Percentiles rank a stretch among this genome's conserved stretches.
Evolutionary conservation across 2,329 filamentous ascomycete species (phyloP).

Genomic region (Alternaria sp.): DNA sequence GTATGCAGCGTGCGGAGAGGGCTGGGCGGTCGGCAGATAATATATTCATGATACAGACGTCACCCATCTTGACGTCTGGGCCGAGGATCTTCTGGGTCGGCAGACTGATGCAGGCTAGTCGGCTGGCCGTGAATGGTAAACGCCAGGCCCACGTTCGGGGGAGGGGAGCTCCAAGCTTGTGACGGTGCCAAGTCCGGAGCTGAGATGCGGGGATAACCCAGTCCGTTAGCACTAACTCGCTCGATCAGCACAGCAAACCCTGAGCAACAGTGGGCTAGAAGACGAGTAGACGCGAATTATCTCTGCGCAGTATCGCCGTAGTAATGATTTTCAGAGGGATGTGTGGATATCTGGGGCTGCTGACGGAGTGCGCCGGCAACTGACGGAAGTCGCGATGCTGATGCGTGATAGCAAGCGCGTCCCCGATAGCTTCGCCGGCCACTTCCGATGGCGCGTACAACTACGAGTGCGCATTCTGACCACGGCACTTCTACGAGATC

Average conservation of each 20-base stretch:
- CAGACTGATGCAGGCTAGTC: slow-evolving; percentile 34
- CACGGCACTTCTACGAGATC: background rate
- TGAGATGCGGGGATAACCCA: slow-evolving; percentile 31
- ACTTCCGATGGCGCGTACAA: slow-evolving; percentile 12
- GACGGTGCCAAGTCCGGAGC: slow-evolving; percentile 41
- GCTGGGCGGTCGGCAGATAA: slow-evolving; percentile 31
- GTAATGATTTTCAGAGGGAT: slow-evolving; percentile 10
- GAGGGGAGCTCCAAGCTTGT: slow-evolving; percentile 43
- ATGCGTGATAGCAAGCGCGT: slow-evolving; percentile 12
- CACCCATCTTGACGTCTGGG: slow-evolving; percentile 38
- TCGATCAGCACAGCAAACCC: slow-evolving; percentile 26
- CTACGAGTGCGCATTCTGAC: background rate
- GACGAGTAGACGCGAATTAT: background rate
- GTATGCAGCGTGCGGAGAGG: slow-evolving; percentile 33
- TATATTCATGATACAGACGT: slow-evolving; percentile 41
- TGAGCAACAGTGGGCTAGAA: slow-evolving; percentile 4
- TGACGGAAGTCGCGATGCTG: slow-evolving; percentile 32
- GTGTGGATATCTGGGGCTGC: slow-evolving; percentile 28
- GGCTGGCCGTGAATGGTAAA: slow-evolving; percentile 39
- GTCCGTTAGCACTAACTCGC: slow-evolving; percentile 4
- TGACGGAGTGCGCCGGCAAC: slow-evolving; percentile 31
- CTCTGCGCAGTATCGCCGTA: slow-evolving; percentile 8
- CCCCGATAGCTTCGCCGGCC: slow-evolving; percentile 13
- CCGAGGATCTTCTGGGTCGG: slow-evolving; percentile 44
- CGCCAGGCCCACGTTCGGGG: slow-evolving; percentile 32